Evolutionary conservation across 2,329 filamentous ascomycete species (phyloP).

Genomic region (Penicillium sp.): DNA sequence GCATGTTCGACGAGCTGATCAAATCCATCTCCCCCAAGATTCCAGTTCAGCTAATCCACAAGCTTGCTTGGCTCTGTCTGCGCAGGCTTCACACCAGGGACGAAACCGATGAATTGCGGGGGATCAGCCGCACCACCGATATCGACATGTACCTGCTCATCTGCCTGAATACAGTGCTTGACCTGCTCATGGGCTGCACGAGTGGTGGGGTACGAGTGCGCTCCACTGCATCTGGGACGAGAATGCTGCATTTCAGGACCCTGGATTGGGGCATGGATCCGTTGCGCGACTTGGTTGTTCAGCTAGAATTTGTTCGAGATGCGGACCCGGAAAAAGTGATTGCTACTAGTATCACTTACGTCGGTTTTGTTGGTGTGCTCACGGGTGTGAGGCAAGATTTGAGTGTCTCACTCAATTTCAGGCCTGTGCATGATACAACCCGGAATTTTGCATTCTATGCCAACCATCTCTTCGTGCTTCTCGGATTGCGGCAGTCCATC

Average conservation of each 20-base stretch:
- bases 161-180: conserved; percentile 63
- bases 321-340: conserved; percentile 37
- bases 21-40: conserved; percentile 28
- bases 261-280: conserved; percentile 58
- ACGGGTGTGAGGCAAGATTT: conserved; percentile 50
- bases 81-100: conserved; percentile 54
- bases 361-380: conserved; percentile 52
- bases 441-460: conserved; percentile 45
- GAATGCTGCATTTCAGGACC: conserved; percentile 44
- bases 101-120: conserved; percentile 62
- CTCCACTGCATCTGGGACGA: conserved; percentile 9
- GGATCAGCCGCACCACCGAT: conserved; percentile 53
- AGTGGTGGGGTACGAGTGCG: conserved; percentile 50
- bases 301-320: conserved; percentile 50
- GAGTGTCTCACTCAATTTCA: conserved; percentile 55
- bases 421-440: conserved; percentile 49
- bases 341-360: conserved; percentile 50
- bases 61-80: conserved; percentile 50
- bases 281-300: conserved; percentile 52
- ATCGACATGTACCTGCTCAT: conserved; percentile 62
- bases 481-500: conserved; percentile 56
- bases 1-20: conserved; percentile 55
- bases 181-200: conserved; percentile 66
- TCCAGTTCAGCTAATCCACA: conserved; percentile 29
- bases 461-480: conserved; percentile 54